Base-by-base conservation (phyloP, 371 early-diverging fungal genomes). In the Blyttiomyces sp. region DNA sequence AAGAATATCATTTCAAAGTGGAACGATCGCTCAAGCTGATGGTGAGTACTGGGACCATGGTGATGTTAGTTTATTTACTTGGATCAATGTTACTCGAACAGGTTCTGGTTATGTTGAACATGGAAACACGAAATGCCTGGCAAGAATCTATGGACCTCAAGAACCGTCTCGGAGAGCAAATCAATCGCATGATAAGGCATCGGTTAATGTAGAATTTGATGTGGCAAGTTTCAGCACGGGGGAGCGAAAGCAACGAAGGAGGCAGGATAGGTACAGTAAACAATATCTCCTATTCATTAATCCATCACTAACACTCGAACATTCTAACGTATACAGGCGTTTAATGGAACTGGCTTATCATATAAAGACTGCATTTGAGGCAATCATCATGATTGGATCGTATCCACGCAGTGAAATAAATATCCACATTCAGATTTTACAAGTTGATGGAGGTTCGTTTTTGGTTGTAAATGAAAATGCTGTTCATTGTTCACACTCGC, bases 51-150 rank as follows among this genome's bases (percentile, higher is more conserved):
- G n/a, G 17, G 43, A 17, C 9, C 13, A 19, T 17, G 35, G 28
- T 36, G 56, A 32, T 6, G 13, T 16, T n/a, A 4, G 16, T 9
- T n/a, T 32, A 16, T 4, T 5, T 5, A 21, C 45, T 34, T 59
- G 31, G 26, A 11, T 4, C 23, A 42, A n/a, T 16, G 35, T 33
- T 42, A 45, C 26, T 31, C 57, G 1, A 46, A 67, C n/a, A 24
- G 67, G 97, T 27, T 95, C 95, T 4, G 87, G 95, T 1, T 95
- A 93, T 68, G 80, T 93, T 53, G 95, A 96, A 73, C 92, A 91
- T 64, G 98, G 98, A 51, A 94, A 97, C 73, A 96, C 98, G 43
- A 93, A 94, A 61, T 86, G 88, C 57, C 74, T 96, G 39, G 93
- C 87, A 0, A 88, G 91, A 17, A 94, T 97, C 0, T 93, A 91